These are phyloP conservation scores for Pichia rugopelliculosa DNA, from an alignment of 805 yeast genomes.

Conservation along the genomic window DNA sequence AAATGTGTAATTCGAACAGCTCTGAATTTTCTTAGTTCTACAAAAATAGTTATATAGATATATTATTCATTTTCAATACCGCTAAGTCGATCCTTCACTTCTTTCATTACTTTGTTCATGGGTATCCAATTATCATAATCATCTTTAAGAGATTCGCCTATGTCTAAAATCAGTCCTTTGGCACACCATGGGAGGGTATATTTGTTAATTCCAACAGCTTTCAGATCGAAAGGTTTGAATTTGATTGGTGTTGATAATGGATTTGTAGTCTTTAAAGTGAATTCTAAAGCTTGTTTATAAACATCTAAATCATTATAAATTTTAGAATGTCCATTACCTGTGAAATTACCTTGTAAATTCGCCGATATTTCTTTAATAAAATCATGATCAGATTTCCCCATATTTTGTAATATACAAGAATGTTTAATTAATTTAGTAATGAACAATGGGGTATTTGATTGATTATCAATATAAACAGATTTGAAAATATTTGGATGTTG, in stretches of 20 bases:
- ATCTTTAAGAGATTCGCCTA: neutral
- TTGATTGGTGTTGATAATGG: conserved; percentile 20
- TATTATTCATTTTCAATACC: conserved; percentile 21
- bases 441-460: conserved; percentile 72
- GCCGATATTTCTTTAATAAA: conserved; percentile 77
- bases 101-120: conserved; percentile 70
- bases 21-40: too few species aligned
- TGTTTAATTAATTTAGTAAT: conserved; percentile 66
- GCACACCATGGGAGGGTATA: conserved; percentile 89
- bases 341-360: conserved; percentile 78
- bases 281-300: conserved; percentile 69
- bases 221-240: conserved; percentile 43
- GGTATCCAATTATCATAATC: conserved; percentile 55
- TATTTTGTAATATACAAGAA: conserved; percentile 65
- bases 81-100: conserved; percentile 55
- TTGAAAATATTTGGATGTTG: conserved; percentile 86
- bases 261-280: conserved; percentile 63
- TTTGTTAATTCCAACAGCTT: conserved; percentile 60
- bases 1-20: too few species aligned
- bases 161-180: conserved; percentile 68
- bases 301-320: conserved; percentile 82
- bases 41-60: too few species aligned
- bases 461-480: conserved; percentile 83
- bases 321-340: conserved; percentile 93
- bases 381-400: conserved; percentile 80